A percentile compares a stretch with the other conserved stretches of the same genome.
Evolutionary conservation across 2,329 filamentous ascomycete species (phyloP).

Genomic region (Fusarium cyanostomum): DNA sequence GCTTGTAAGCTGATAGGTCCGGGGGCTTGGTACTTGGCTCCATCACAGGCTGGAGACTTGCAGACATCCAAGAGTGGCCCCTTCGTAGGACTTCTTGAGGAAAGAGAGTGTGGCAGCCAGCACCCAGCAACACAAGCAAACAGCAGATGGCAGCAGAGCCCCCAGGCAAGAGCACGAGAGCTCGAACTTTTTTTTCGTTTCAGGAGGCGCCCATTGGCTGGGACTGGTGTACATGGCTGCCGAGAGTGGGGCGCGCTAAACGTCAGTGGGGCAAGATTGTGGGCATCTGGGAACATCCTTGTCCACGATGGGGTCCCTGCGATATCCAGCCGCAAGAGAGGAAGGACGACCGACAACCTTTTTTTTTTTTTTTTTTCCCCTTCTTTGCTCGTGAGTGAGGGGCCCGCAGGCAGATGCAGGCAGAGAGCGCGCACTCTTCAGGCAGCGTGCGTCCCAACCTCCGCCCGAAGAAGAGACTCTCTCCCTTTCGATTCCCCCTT

Average conservation of each 20-base stretch:
- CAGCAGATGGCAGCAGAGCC: constrained; percentile 14
- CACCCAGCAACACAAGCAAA: constrained; percentile 22
- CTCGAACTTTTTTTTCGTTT: constrained; percentile 52
- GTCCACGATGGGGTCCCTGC: constrained; percentile 14
- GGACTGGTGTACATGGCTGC: constrained; percentile 47
- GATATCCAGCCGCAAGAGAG: constrained; percentile 28
- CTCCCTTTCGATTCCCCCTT: not conserved
- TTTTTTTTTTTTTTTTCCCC: constrained; percentile 3
- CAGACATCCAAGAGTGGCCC: constrained; percentile 25
- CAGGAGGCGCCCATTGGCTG: constrained; percentile 47
- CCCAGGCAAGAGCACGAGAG: constrained; percentile 47
- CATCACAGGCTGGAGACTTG: constrained; percentile 16
- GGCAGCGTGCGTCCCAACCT: constrained; percentile 20
- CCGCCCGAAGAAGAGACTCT: not conserved
- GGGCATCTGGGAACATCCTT: constrained; percentile 33
- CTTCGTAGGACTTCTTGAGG: constrained; percentile 20
- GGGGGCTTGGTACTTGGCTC: constrained; percentile 18
- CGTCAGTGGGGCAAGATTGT: constrained; percentile 42
- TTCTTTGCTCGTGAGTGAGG: constrained; percentile 8
- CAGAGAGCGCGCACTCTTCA: constrained; percentile 22
- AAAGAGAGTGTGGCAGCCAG: constrained; percentile 18
- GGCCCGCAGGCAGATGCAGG: constrained; percentile 17
- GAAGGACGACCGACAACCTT: constrained; percentile 12
- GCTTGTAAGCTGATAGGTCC: constrained; percentile 39
- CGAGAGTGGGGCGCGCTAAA: constrained; percentile 47